phyloP scores from a whole-genome alignment of 192 early-diverging fungal species.

The Rhizoclosmatium sp. region DNA sequence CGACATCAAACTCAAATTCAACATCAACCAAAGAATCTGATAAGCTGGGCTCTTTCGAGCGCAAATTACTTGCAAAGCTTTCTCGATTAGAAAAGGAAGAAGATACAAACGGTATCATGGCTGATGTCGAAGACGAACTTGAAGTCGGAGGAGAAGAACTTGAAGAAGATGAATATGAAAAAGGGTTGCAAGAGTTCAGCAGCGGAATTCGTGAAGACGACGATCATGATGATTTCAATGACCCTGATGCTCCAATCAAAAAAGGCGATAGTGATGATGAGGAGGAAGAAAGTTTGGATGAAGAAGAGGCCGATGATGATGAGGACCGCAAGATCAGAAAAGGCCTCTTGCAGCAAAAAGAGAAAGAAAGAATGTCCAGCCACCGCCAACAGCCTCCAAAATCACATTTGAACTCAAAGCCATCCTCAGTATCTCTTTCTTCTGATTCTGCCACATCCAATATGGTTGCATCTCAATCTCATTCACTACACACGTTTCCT shows the following conservation, averaged over 20 bases:
- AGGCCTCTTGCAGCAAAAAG: neutral
- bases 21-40: neutral
- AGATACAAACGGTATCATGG: neutral
- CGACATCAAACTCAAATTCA: neutral
- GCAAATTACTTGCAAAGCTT: slow-evolving; percentile 4
- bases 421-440: neutral
- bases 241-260: neutral
- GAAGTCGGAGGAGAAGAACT: slow-evolving; percentile 46
- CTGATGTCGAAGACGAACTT: slow-evolving; percentile 8
- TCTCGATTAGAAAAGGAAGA: neutral
- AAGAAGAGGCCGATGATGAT: neutral
- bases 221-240: slow-evolving; percentile 35
- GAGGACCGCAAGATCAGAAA: neutral
- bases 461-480: neutral
- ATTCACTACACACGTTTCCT: neutral
- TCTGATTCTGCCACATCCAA: neutral
- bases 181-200: slow-evolving; percentile 29
- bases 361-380: neutral
- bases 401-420: neutral
- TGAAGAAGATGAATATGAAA: slow-evolving; percentile 52
- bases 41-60: slow-evolving; percentile 41
- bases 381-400: neutral
- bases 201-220: slow-evolving; percentile 27
- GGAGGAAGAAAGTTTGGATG: neutral
- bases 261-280: neutral